Percentiles rank a stretch among this genome's conserved stretches.
phyloP scores from a whole-genome alignment of 257 asterid genomes.

The Prunella vulgaris region DNA sequence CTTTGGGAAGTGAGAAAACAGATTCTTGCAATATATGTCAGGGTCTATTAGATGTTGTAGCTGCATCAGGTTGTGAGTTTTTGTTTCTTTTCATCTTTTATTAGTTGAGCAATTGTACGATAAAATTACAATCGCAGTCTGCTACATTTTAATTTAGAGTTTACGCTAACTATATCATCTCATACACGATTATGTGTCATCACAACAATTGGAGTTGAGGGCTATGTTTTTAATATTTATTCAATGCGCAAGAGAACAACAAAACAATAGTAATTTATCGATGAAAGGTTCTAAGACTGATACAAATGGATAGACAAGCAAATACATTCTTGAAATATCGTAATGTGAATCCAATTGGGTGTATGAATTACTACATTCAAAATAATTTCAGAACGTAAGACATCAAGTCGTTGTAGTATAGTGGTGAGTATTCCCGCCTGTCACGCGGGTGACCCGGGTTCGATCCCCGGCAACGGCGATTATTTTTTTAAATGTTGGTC shows the following conservation, averaged over 20 bases:
- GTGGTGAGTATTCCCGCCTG: conserved; percentile 98
- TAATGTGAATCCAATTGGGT: too few species aligned
- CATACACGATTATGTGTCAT: neutral
- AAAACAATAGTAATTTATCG: neutral
- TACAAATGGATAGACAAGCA: neutral
- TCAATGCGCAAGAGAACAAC: too few species aligned
- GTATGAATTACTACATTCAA: too few species aligned
- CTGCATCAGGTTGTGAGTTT: neutral
- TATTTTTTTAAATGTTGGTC: neutral
- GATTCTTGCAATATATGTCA: neutral
- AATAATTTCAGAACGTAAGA: too few species aligned
- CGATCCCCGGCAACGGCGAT: conserved; percentile 95
- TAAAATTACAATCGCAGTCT: neutral
- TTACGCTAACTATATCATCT: neutral
- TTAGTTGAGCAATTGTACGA: neutral
- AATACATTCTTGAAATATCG: neutral
- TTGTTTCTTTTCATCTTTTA: neutral
- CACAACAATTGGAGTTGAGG: too few species aligned
- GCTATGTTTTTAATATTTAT: too few species aligned
- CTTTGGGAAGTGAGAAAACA: neutral
- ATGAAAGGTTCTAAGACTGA: neutral
- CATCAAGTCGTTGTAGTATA: conserved; percentile 73
- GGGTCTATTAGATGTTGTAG: neutral
- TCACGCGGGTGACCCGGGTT: conserved; percentile 98
- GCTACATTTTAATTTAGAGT: neutral